A percentile compares a stretch with the other conserved stretches of the same genome.
Conservation (phyloP, 495 filamentous ascomycete genomes). For the Talaromyces stipitatus region DNA sequence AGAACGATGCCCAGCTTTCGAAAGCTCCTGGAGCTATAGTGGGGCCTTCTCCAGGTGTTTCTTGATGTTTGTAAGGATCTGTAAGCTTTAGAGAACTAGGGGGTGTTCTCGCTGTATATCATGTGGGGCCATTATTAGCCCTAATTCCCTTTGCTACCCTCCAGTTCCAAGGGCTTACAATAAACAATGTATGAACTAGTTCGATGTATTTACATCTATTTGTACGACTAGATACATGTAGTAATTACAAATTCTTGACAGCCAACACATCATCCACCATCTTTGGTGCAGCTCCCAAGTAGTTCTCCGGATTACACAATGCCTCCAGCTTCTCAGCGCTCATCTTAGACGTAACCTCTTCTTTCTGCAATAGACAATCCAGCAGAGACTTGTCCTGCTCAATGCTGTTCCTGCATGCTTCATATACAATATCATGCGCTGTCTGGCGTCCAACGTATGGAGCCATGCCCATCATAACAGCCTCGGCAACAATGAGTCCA, state of each 20-base stretch:
- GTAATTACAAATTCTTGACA: constrained; percentile 4
- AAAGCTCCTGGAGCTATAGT: neutral
- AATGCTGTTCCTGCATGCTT: constrained; percentile 43
- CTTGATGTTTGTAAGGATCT: no score
- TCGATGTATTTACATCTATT: neutral
- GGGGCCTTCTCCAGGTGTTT: neutral
- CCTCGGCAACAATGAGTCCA: constrained; percentile 47
- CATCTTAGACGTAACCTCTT: constrained; percentile 33
- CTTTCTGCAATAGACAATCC: constrained; percentile 27
- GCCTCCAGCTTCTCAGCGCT: constrained; percentile 23
- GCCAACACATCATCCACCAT: constrained; percentile 48
- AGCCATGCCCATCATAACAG: constrained; percentile 51
- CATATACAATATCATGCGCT: constrained; percentile 48
- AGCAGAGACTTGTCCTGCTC: constrained; percentile 32
- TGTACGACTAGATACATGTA: neutral
- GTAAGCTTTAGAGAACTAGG: no score
- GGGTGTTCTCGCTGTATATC: no score
- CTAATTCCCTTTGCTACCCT: no score
- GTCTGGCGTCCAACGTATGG: constrained; percentile 36
- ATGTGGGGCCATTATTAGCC: neutral
- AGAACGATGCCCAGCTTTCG: neutral
- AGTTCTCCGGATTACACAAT: constrained; percentile 44
- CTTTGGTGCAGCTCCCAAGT: constrained; percentile 35
- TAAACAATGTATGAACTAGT: neutral
- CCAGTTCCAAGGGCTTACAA: no score